A percentile compares a stretch with the other conserved stretches of the same genome.
These are phyloP conservation scores for Tetraselmis striata DNA, from an alignment of 139 green algal species.

Conservation along the genomic window DNA sequence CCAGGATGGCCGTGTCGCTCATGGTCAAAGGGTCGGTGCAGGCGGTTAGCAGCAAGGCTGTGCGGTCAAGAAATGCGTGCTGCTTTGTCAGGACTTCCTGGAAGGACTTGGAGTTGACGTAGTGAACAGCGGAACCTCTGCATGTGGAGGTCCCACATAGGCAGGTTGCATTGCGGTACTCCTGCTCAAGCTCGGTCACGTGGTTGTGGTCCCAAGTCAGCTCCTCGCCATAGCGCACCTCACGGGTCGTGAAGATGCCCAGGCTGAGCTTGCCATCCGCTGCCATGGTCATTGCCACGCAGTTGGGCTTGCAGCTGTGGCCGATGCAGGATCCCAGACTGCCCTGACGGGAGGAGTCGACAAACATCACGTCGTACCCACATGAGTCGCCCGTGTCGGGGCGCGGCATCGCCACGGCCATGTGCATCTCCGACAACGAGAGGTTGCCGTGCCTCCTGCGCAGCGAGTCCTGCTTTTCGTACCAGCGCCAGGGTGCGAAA, in stretches of 20 bases:
- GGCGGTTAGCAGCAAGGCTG: constrained; percentile 20
- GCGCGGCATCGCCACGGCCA: not conserved
- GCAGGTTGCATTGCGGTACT: constrained; percentile 20
- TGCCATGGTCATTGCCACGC: constrained; percentile 21
- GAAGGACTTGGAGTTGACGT: constrained; percentile 12
- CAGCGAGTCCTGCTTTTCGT: not conserved
- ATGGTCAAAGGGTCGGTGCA: not conserved
- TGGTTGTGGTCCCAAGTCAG: constrained; percentile 29
- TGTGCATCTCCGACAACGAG: not conserved
- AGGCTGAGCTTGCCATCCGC: constrained; percentile 16
- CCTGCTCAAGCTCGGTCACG: constrained; percentile 4
- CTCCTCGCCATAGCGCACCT: constrained; percentile 21
- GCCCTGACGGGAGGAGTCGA: not conserved
- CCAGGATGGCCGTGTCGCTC: constrained; percentile 3
- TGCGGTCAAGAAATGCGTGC: constrained; percentile 29
- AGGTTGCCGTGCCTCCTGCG: not conserved
- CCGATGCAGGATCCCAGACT: constrained; percentile 32
- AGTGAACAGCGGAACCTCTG: constrained; percentile 21
- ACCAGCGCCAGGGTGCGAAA: not conserved
- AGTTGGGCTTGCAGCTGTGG: constrained; percentile 47
- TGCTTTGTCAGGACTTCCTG: constrained; percentile 15
- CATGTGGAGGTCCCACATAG: constrained; percentile 18
- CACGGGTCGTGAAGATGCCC: constrained; percentile 23
- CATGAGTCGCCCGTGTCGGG: not conserved
- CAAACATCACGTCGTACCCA: not conserved